Base-by-base conservation (phyloP, 495 filamentous ascomycete species). In the Penicillium pancosmium region DNA sequence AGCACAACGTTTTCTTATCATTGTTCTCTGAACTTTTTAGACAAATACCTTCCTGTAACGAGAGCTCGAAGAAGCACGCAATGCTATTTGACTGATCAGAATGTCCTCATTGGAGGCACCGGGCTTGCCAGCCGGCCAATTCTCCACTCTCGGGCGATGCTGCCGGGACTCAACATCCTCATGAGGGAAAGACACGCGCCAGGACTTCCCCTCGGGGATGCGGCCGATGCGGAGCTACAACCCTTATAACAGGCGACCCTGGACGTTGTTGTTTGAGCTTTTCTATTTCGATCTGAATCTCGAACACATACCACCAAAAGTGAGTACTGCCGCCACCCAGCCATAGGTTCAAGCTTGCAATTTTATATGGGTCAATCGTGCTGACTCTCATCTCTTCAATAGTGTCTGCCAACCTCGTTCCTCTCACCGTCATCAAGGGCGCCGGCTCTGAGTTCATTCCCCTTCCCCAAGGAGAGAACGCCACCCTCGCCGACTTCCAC, bases 391-490 rank as follows among this genome's bases (percentile, higher is more conserved):
- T 38, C 12, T 23, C n/a, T 34, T 25, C 35, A 4, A 5, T 10
- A 72, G 67, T 72, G 67, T 68, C 67, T 47, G 55, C 18, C 54
- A 61, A 63, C 9, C 56, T 68, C 23, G 64, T 72, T 19, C 69
- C 67, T 44, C 66, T 73, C 27, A 69, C 66, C 52, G 54, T 73
- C 52, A 71, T 73, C 48, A 73, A 73, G 59, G 70, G 64, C 59
- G 68, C 70, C 36, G 68, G 70, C 57, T 59, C 70, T 43, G 70
- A 70, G 35, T 64, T 62, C 54, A 69, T 73, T 21, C 66, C 64
- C 36, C 64, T 71, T 5, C 70, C 70, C 13, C 48, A 61, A 36
- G 70, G 66, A 34, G 66, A 69, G 55, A 71, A 71, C 51, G 70
- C 68, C 46, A 69, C 59, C 25, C 64, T 62, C 2, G 66, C 68